Conservation (phyloP, 306 rosid species). For the Vigna angularis region DNA sequence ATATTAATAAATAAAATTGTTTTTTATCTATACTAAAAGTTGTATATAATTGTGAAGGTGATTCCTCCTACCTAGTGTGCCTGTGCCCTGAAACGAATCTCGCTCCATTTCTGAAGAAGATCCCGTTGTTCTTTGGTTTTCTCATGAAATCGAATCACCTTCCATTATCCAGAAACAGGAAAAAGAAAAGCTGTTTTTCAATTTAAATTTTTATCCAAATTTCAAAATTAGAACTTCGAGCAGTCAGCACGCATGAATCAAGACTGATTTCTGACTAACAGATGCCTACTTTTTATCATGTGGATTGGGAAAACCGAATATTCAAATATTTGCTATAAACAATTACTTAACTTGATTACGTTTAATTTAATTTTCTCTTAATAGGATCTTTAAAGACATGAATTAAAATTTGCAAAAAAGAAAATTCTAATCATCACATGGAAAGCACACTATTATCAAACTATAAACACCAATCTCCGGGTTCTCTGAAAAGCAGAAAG, state of each 20-base stretch:
- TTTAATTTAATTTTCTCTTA: too few species aligned
- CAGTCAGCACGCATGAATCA: constrained; percentile 46
- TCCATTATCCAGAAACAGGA: constrained; percentile 5
- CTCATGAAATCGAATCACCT: constrained; percentile 54
- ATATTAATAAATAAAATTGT: too few species aligned
- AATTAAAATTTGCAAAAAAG: too few species aligned
- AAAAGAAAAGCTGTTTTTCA: neutral
- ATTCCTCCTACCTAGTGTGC: neutral
- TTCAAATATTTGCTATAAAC: neutral
- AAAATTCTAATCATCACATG: too few species aligned
- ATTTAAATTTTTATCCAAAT: neutral
- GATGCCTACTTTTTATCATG: constrained; percentile 36
- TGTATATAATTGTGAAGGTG: too few species aligned
- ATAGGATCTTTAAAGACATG: too few species aligned
- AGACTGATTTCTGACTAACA: constrained; percentile 47
- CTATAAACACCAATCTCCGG: too few species aligned
- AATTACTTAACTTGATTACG: too few species aligned
- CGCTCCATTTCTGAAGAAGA: constrained; percentile 50
- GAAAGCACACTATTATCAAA: too few species aligned
- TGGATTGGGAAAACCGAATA: constrained; percentile 32
- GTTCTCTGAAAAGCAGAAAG: neutral
- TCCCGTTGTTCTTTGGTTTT: constrained; percentile 35
- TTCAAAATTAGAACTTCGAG: constrained; percentile 45
- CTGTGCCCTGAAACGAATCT: constrained; percentile 62
- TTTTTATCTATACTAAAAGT: too few species aligned